These are phyloP conservation scores for Cytospora mali DNA, from an alignment of 2,329 filamentous ascomycete genomes.

Conservation along the genomic window DNA sequence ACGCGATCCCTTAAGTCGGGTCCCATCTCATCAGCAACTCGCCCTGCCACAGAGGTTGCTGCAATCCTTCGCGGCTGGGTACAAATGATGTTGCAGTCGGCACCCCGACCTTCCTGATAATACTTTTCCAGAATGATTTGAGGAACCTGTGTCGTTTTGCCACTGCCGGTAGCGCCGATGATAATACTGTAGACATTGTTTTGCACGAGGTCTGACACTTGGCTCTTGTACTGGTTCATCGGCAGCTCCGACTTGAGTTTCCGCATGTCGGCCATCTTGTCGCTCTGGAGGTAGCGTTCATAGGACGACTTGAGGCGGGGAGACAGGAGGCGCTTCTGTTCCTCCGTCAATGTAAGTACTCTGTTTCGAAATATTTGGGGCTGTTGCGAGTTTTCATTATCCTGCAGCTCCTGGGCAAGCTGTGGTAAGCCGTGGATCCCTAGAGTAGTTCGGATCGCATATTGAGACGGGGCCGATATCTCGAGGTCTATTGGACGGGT, in stretches of 20 bases:
- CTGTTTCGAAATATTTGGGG: background rate
- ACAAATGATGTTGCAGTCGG: conserved; percentile 51
- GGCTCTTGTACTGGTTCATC: conserved; percentile 16
- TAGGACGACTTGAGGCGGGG: background rate
- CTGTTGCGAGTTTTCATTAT: background rate
- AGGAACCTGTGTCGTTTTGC: conserved; percentile 45
- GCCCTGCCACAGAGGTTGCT: conserved; percentile 47
- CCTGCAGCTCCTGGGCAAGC: background rate
- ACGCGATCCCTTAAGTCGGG: conserved; percentile 44
- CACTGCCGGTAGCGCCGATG: conserved; percentile 26
- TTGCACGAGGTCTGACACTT: conserved; percentile 14
- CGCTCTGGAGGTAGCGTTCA: background rate
- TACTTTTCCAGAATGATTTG: conserved; percentile 55
- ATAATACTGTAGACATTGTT: conserved; percentile 23
- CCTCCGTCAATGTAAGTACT: background rate
- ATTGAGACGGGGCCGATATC: background rate
- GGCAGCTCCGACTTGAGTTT: conserved; percentile 20
- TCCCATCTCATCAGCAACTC: conserved; percentile 49
- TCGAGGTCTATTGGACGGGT: background rate
- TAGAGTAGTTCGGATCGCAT: background rate
- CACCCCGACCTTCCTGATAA: conserved; percentile 42
- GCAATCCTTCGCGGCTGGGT: conserved; percentile 53
- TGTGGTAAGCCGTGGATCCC: background rate
- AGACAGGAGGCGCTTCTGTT: background rate
- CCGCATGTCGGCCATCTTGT: conserved; percentile 1